Evolutionary conservation across 306 rosid species (phyloP), one percentile per base, ranked within the genome.

Genomic region (Cucurbita argyrosperma): DNA sequence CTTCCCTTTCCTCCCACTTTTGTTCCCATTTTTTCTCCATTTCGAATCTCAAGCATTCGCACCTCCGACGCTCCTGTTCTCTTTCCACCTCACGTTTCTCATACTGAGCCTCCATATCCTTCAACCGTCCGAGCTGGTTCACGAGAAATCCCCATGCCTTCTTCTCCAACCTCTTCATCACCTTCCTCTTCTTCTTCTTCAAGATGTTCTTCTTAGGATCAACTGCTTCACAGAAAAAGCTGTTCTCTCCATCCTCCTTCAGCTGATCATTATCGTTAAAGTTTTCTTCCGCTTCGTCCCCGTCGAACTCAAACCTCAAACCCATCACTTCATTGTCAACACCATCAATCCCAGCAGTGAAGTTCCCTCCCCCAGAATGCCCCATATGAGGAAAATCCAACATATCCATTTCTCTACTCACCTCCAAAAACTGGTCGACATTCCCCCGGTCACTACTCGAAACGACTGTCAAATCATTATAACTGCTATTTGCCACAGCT

Each of bases 221-320:
- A 51, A 89, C 85, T 77, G 87, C 96, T 78, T 89, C 97, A 67
- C 82, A 89, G 71, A 82, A 84, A 84, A 80, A 90, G 76, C 95
- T 89, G 47, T 82, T 82, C 39, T 90, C 97, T 8, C 82, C 90
- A 74, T 85, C 90, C 58, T 88, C 92, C 81, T 84, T 90, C 72
- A 73, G 72, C 72, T 77, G 76, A 15, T 77, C 87, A 81, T 78
- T 78, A 66, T 87, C 89, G 61, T 88, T 85, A 77, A 80, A 92
- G 83, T 90, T 88, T 88, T 81, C 93, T 84, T 82, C 93, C 7
- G 82, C 89, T 76, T 88, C 96, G 62, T 90, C 94, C 42, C 83
- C 87, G n/a, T 87, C 92, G 72, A 87, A 89, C 61, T 85, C 98
- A 74, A 93, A 90, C n/a, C 92, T 95, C 78, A 93, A 86, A 46